phyloP scores from a whole-genome alignment of 495 filamentous ascomycete genomes.

The Penicillium roqueforti region DNA sequence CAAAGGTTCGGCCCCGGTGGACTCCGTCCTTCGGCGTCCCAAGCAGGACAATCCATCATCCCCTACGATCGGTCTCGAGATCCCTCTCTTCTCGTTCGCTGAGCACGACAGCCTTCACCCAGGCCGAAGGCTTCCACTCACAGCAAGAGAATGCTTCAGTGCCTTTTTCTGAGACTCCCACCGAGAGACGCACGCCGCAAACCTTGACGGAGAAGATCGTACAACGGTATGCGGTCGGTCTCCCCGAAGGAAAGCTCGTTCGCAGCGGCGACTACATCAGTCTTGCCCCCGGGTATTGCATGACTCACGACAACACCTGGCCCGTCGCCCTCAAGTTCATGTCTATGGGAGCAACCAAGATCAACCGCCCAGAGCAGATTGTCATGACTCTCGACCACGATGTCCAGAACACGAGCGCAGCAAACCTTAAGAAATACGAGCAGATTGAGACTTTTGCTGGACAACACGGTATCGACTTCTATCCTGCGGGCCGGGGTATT shows the following conservation, averaged over 20 bases:
- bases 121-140: neutral
- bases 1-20: constrained; percentile 1
- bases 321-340: constrained; percentile 83
- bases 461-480: constrained; percentile 78
- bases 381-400: constrained; percentile 94
- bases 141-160: neutral
- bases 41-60: constrained; percentile 1
- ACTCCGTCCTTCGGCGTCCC: neutral
- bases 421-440: constrained; percentile 78
- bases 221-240: constrained; percentile 68
- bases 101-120: neutral
- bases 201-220: constrained; percentile 93
- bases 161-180: neutral
- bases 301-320: constrained; percentile 95
- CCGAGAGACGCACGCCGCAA: constrained; percentile 39
- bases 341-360: constrained; percentile 75
- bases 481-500: constrained; percentile 77
- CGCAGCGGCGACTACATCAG: constrained; percentile 79
- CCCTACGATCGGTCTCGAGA: neutral
- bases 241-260: constrained; percentile 67
- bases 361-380: constrained; percentile 69
- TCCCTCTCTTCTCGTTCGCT: neutral
- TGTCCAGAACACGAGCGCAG: constrained; percentile 79
- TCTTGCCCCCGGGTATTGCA: constrained; percentile 67
- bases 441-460: constrained; percentile 86